Base-by-base conservation (phyloP, 1,284 basidiomycete genomes). In the Leccinum subatratum region DNA sequence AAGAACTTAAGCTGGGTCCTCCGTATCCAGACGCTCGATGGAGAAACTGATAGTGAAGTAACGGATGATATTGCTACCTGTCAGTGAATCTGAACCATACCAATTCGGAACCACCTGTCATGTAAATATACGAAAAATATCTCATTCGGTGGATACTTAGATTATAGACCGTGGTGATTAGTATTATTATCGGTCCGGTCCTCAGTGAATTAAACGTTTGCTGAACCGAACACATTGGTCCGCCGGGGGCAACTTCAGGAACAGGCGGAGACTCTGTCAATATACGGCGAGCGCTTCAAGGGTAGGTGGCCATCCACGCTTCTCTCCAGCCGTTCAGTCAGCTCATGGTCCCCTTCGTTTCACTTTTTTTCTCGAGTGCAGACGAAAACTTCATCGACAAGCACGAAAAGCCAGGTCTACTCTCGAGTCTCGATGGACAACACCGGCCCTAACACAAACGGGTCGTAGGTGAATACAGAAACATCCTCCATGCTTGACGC, bases 331-430 rank as follows among this genome's bases (percentile, higher is more conserved):
- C 12, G 42, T 11, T 28, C 1, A 12, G 16, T 20, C 7, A 6
- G 51, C 58, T 5, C 1, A 39, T 20, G 1, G 48, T 66, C 14
- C 2, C 18, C 22, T 20, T 58, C 12, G 22, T 39, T 48, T 11
- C 32, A 8, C 16, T 30, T 61, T 18, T 45, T 58, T 30, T 16
- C 9, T 37, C 34, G 63, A 60, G 14, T 48, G 66, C 72, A 87
- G 95, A 98, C 74, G 96, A 98, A 80, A 94, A 92, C 79, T 98
- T 98, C 77, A 79, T 82, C 25, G 77, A 89, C 68, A 90, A 87
- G 75, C 96, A 98, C 77, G 83, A 83, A 68, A 86, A 86, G 72
- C 87, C 90, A 3, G 94, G 93, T 73, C 80, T 96, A 42, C 86
- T 98, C 59, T 95, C 92, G 37, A 98, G 25, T 25, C 25, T 25